Evolutionary conservation across 306 rosid species (phyloP).

Genomic region (Pachyrhizus erosus): DNA sequence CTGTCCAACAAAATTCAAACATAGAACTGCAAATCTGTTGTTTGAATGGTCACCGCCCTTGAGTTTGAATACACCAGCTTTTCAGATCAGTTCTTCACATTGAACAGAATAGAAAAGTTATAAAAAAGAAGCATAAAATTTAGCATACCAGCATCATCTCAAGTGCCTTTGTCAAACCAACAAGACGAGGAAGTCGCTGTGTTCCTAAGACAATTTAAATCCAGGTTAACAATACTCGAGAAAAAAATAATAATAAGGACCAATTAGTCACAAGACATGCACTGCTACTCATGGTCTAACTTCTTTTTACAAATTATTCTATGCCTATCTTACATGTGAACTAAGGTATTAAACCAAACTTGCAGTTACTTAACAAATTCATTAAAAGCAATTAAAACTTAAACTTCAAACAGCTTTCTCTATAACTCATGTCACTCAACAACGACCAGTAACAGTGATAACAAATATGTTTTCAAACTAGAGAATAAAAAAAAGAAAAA

Average conservation of each 20-base stretch:
- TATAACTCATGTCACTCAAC: conserved; percentile 5
- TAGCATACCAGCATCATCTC: conserved; percentile 90
- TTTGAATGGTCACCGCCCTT: conserved; percentile 12
- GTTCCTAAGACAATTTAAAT: conserved; percentile 73
- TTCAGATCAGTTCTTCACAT: conserved; percentile 35
- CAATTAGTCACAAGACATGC: neutral
- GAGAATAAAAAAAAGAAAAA: conserved; percentile 16
- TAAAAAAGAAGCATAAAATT: conserved; percentile 16
- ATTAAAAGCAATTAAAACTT: conserved; percentile 12
- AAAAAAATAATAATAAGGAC: conserved; percentile 27
- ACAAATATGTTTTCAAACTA: conserved; percentile 17
- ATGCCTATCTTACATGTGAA: conserved; percentile 3
- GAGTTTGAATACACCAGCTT: conserved; percentile 24
- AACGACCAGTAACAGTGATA: conserved; percentile 7
- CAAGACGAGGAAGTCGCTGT: conserved; percentile 98
- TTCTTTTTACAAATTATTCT: conserved; percentile 10
- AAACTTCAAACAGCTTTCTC: conserved; percentile 15
- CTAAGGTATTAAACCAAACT: conserved; percentile 30
- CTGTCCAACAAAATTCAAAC: conserved; percentile 27
- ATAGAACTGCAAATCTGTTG: conserved; percentile 11
- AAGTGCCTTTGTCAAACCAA: conserved; percentile 90
- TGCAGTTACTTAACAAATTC: neutral
- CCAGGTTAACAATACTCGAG: conserved; percentile 35
- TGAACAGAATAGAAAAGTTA: conserved; percentile 24
- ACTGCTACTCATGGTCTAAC: conserved; percentile 1